phyloP scores from a whole-genome alignment of 257 asterid species.

The Solanum neorickii region DNA sequence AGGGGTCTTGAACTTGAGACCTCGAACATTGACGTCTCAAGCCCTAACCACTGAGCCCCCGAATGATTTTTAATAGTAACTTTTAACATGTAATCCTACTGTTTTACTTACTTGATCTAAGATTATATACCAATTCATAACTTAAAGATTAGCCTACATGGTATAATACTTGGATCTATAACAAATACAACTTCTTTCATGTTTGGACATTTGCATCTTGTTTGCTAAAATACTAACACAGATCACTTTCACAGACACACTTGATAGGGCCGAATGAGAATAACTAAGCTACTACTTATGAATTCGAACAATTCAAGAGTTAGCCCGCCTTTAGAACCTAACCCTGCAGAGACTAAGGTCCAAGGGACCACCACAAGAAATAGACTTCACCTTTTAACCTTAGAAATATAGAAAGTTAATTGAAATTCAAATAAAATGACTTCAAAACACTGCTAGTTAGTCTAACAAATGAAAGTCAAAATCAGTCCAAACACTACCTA shows the following conservation, averaged over 20 bases:
- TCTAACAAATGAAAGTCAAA: not conserved
- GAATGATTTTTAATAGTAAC: too few relatives aligned
- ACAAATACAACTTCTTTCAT: too few relatives aligned
- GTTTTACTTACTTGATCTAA: not conserved
- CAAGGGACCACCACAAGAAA: not conserved
- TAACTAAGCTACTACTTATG: not conserved
- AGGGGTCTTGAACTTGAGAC: too few relatives aligned
- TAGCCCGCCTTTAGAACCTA: not conserved
- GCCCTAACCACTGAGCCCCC: too few relatives aligned
- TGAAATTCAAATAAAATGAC: too few relatives aligned
- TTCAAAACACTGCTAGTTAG: not conserved
- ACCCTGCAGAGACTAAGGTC: not conserved
- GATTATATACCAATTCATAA: not conserved
- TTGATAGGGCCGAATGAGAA: not conserved
- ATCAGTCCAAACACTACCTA: not conserved
- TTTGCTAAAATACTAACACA: not conserved
- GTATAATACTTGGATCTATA: not conserved
- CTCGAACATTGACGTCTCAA: too few relatives aligned
- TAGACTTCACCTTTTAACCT: not conserved
- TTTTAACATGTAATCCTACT: too few relatives aligned
- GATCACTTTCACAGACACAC: rapidly evolving
- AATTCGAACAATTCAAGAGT: rapidly evolving
- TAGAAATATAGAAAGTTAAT: too few relatives aligned
- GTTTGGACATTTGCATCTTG: not conserved
- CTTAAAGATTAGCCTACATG: not conserved